Conservation (phyloP, 2,329 filamentous ascomycete genomes). For the Cercospora sp. region DNA sequence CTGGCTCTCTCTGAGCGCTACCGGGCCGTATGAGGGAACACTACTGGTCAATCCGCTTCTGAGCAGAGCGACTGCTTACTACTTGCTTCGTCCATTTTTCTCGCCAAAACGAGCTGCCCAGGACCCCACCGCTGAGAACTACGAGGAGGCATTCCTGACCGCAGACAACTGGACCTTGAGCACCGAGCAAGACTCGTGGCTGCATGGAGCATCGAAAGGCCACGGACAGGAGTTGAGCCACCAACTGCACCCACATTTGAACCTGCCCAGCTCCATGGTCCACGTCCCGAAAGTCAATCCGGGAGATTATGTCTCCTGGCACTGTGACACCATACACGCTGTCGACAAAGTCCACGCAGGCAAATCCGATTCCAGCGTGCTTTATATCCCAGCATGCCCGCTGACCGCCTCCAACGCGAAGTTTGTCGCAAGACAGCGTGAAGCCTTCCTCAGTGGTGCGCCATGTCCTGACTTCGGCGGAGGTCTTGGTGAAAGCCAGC, state of each 20-base stretch:
- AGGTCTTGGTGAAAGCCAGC: slow-evolving; percentile 63
- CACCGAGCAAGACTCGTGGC: slow-evolving; percentile 54
- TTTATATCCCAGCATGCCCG: slow-evolving; percentile 88
- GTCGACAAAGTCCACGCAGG: slow-evolving; percentile 79
- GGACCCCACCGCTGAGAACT: slow-evolving; percentile 38
- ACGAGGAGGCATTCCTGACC: slow-evolving; percentile 50
- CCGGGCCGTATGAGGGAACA: slow-evolving; percentile 73
- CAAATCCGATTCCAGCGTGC: slow-evolving; percentile 70
- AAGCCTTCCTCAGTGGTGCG: slow-evolving; percentile 65
- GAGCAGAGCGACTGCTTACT: slow-evolving; percentile 73
- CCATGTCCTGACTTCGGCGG: slow-evolving; percentile 52
- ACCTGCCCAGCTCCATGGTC: slow-evolving; percentile 68
- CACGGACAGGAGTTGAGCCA: slow-evolving; percentile 68
- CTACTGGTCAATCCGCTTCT: slow-evolving; percentile 79
- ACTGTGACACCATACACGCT: slow-evolving; percentile 72
- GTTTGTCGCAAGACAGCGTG: slow-evolving; percentile 69
- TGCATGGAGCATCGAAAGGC: slow-evolving; percentile 70
- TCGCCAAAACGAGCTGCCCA: slow-evolving; percentile 48
- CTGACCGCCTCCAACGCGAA: slow-evolving; percentile 71
- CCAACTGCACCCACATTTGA: slow-evolving; percentile 67
- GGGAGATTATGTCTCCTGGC: slow-evolving; percentile 76
- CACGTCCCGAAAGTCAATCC: slow-evolving; percentile 68
- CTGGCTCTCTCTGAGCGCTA: slow-evolving; percentile 79
- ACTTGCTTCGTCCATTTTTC: slow-evolving; percentile 83
- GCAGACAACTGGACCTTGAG: slow-evolving; percentile 63